Percentiles rank a stretch among this genome's conserved stretches.
Evolutionary conservation across 768 basidiomycete genomes (phyloP).

Genomic region (Kwoniella mangroviensis): DNA sequence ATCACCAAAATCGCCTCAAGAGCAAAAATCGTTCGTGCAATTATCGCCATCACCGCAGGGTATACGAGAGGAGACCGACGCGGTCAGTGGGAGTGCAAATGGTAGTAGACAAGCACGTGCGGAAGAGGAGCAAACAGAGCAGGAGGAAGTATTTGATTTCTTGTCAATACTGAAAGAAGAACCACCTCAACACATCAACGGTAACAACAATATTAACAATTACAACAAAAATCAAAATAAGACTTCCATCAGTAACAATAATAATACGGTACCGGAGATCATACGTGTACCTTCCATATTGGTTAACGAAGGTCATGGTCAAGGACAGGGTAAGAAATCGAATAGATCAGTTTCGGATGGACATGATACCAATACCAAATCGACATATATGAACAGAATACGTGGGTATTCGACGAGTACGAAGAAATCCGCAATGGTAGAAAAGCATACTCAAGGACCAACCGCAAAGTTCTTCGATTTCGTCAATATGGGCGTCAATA

Average conservation of each 20-base stretch:
- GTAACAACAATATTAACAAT: not conserved
- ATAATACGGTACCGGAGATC: not conserved
- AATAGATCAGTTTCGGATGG: not conserved
- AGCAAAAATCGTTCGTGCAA: no score
- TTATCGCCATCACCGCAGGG: not conserved
- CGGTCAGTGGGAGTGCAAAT: not conserved
- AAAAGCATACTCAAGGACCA: conserved; percentile 25
- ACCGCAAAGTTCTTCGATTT: conserved; percentile 52
- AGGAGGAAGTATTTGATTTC: conserved; percentile 32
- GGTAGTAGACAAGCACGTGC: not conserved
- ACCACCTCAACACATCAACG: conserved; percentile 1
- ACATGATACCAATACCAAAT: not conserved
- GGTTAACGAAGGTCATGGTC: conserved; percentile 1
- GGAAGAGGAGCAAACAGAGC: not conserved
- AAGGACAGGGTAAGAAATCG: not conserved
- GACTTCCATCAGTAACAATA: not conserved
- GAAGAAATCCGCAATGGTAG: not conserved
- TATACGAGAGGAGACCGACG: not conserved
- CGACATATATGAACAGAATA: not conserved
- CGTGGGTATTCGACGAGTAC: not conserved
- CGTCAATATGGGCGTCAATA: conserved; percentile 48
- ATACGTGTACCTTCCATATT: not conserved
- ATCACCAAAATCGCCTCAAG: conserved; percentile 8
- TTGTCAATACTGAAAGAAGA: conserved; percentile 29
- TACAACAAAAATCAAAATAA: not conserved